Evolutionary conservation across 257 asterid genomes (phyloP).

Genomic region (Buddleja alternifolia): DNA sequence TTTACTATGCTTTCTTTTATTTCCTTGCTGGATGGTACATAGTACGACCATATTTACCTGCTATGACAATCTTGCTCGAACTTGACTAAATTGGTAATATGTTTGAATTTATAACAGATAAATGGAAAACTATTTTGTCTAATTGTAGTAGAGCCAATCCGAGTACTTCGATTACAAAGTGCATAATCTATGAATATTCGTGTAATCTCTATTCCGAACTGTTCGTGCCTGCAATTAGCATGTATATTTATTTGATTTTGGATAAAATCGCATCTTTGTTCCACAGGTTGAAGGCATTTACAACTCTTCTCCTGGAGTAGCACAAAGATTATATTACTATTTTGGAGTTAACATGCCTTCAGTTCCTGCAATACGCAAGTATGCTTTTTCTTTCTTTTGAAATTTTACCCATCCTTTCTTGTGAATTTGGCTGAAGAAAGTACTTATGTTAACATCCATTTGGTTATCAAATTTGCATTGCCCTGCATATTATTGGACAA

Average conservation of each 20-base stretch:
- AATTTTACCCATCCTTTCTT: conserved; percentile 23
- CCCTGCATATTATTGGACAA: conserved; percentile 15
- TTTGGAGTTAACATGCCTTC: conserved; percentile 75
- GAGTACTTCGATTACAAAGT: background rate
- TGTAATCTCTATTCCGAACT: conserved; percentile 4
- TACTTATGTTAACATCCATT: background rate
- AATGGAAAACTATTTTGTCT: background rate
- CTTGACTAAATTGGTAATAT: background rate
- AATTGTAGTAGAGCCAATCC: background rate
- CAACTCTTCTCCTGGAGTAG: conserved; percentile 58
- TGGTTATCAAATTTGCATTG: conserved; percentile 13
- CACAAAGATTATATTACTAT: conserved; percentile 65
- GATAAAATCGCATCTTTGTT: conserved; percentile 11
- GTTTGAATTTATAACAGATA: background rate
- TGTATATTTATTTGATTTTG: background rate
- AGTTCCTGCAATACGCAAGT: conserved; percentile 81
- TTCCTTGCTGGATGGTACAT: background rate
- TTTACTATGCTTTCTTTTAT: background rate
- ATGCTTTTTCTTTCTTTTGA: conserved; percentile 27
- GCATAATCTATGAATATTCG: background rate
- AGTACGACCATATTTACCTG: conserved; percentile 13
- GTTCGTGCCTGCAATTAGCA: conserved; percentile 8
- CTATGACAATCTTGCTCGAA: background rate
- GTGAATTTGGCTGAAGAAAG: conserved; percentile 12
- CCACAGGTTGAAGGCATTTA: conserved; percentile 62